Percentiles rank a stretch among this genome's conserved stretches.
These are phyloP conservation scores for Trichoderma guizhouense DNA, from an alignment of 2,329 filamentous ascomycete species.

Conservation along the genomic window DNA sequence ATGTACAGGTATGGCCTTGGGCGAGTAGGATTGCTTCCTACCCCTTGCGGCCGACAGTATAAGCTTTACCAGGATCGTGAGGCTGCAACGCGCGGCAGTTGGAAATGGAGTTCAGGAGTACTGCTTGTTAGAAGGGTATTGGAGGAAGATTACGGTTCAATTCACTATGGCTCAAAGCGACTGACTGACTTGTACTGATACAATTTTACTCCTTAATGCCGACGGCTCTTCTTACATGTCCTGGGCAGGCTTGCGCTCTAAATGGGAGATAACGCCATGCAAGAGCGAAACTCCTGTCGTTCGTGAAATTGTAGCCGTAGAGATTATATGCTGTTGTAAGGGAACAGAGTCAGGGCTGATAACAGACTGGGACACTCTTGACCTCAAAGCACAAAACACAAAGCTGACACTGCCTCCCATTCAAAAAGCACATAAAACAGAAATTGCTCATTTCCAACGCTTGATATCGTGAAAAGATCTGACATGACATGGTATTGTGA, in stretches of 20 bases:
- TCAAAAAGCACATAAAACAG: not conserved
- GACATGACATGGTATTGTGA: not conserved
- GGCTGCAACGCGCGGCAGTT: not conserved
- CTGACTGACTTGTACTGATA: not conserved
- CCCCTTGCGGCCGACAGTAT: not conserved
- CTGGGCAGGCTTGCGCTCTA: not conserved
- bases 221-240: not conserved
- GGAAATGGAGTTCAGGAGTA: not conserved
- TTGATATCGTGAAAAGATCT: not conserved
- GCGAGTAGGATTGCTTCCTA: not conserved
- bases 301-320: not conserved
- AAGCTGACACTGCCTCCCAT: not conserved
- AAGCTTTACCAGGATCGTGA: not conserved
- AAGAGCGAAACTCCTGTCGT: not conserved
- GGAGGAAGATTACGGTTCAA: not conserved
- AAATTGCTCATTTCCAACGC: not conserved
- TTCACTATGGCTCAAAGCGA: not conserved
- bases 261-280: not conserved
- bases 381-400: not conserved
- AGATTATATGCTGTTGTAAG: not conserved
- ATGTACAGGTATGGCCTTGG: not conserved
- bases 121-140: not conserved
- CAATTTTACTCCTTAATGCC: not conserved
- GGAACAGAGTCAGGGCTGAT: not conserved
- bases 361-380: not conserved